A percentile compares a stretch with the other conserved stretches of the same genome.
These are phyloP conservation scores for Ceratocystis harringtonii DNA, from an alignment of 2,329 filamentous ascomycete species.

Conservation along the genomic window DNA sequence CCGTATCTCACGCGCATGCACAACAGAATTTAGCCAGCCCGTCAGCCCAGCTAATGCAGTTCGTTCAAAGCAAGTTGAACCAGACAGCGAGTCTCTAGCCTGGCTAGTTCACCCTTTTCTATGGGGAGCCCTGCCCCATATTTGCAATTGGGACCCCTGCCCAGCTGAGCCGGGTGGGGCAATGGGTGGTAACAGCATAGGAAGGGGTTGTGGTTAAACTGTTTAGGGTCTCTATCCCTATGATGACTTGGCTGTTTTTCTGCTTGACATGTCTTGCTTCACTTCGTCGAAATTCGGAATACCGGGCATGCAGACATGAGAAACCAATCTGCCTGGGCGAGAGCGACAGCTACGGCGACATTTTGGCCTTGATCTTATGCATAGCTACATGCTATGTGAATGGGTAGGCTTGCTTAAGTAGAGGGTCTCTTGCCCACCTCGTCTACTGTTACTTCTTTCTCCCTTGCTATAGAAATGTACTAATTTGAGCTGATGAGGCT, in stretches of 20 bases:
- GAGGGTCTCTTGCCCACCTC: too few relatives aligned
- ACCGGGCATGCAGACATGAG: not conserved
- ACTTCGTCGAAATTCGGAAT: not conserved
- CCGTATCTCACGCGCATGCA: not conserved
- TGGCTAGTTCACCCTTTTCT: too few relatives aligned
- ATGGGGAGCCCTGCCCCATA: not conserved
- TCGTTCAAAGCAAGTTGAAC: not conserved
- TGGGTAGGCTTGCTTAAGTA: not conserved
- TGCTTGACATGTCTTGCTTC: not conserved
- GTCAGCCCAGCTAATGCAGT: not conserved
- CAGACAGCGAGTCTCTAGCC: too few relatives aligned
- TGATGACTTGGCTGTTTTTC: not conserved
- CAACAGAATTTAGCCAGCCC: not conserved
- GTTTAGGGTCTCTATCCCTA: not conserved
- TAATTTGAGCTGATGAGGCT: too few relatives aligned
- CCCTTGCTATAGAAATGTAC: too few relatives aligned
- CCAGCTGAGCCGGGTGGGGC: not conserved
- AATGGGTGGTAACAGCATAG: too few relatives aligned
- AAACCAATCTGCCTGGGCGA: not conserved
- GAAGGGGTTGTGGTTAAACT: not conserved
- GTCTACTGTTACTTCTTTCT: too few relatives aligned
- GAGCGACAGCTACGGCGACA: not conserved
- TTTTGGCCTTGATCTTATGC: too few relatives aligned
- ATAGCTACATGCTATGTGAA: not conserved
- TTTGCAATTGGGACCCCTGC: not conserved